A percentile compares a stretch with the other conserved stretches of the same genome.
phyloP scores from a whole-genome alignment of 768 basidiomycete species.

The Termitomyces bulborhizus region DNA sequence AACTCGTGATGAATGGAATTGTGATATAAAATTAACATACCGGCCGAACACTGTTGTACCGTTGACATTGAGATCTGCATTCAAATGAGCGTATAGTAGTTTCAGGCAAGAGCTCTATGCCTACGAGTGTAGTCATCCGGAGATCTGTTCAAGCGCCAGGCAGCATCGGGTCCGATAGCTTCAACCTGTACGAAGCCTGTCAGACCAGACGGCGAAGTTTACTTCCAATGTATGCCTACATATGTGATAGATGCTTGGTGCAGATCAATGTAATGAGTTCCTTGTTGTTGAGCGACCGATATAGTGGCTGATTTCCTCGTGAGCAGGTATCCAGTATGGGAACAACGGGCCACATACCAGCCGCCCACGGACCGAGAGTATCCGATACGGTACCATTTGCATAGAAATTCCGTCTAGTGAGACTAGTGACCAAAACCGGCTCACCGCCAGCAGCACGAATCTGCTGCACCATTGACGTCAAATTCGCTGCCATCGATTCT shows the following conservation, averaged over 20 bases:
- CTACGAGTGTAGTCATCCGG: constrained; percentile 33
- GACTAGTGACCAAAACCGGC: constrained; percentile 34
- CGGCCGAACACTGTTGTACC: background rate
- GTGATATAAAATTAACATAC: background rate
- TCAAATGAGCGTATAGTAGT: background rate
- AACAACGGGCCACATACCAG: constrained; percentile 16
- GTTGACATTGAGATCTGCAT: background rate
- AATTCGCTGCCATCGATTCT: constrained; percentile 36
- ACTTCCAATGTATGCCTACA: background rate
- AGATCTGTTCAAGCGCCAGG: constrained; percentile 31
- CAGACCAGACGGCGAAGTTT: background rate
- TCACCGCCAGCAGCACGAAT: constrained; percentile 30
- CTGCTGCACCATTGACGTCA: constrained; percentile 33
- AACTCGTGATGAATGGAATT: background rate
- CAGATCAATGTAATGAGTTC: constrained; percentile 32
- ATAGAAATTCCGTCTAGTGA: constrained; percentile 32
- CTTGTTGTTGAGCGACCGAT: constrained; percentile 27
- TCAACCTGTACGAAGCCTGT: constrained; percentile 20
- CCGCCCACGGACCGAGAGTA: constrained; percentile 30
- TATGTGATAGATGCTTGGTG: constrained; percentile 32
- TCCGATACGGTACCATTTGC: constrained; percentile 30
- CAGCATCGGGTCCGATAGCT: constrained; percentile 32
- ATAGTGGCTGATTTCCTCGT: constrained; percentile 23
- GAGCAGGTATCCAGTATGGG: background rate
- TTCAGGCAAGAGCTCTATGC: background rate